Conservation (phyloP, 2,329 filamentous ascomycete species). For the Aspergillus pseudoviridinutans region DNA sequence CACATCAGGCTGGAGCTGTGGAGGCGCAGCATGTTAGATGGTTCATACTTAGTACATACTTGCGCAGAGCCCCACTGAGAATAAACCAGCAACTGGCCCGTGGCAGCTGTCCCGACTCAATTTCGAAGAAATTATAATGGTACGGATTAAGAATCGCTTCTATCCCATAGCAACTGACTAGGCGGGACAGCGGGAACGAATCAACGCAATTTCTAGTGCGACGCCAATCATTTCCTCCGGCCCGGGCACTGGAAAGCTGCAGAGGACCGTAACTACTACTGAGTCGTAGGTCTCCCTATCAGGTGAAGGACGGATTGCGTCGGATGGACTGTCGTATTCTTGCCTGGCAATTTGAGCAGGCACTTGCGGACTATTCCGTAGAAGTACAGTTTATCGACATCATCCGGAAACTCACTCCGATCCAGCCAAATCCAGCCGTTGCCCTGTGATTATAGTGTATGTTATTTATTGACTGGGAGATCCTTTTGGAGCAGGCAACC, state of each 20-base stretch:
- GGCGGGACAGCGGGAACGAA: background rate
- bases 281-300: background rate
- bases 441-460: background rate
- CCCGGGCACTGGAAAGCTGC: background rate
- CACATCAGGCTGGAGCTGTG: conserved; percentile 11
- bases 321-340: too few species aligned
- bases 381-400: background rate
- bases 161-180: background rate
- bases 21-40: conserved; percentile 13
- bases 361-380: background rate
- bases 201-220: background rate
- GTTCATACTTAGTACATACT: background rate
- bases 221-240: background rate
- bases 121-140: background rate
- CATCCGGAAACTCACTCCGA: background rate
- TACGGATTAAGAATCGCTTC: background rate
- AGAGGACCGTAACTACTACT: background rate
- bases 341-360: too few species aligned
- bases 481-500: background rate
- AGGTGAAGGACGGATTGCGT: too few species aligned
- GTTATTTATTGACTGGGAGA: background rate
- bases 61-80: conserved; percentile 10
- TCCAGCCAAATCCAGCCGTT: background rate
- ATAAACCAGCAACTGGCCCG: background rate
- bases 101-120: background rate